Evolutionary conservation across 345 rosid genomes (phyloP).

Genomic region (Cardamine occulta): DNA sequence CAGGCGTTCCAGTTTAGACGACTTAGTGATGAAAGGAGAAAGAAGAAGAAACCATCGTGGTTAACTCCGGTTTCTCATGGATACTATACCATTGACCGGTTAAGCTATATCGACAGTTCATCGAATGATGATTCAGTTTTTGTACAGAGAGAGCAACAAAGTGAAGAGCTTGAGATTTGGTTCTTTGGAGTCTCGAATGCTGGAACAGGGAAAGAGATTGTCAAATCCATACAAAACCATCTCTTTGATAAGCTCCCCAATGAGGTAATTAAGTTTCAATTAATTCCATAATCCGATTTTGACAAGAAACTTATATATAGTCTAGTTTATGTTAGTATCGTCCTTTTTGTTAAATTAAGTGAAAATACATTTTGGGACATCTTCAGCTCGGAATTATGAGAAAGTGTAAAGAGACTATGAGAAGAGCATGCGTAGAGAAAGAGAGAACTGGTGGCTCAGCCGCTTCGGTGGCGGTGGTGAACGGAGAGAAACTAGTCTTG

Average conservation of each 20-base stretch:
- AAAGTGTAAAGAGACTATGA: constrained; percentile 59
- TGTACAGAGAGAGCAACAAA: constrained; percentile 69
- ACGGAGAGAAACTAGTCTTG: constrained; percentile 67
- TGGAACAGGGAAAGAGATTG: constrained; percentile 53
- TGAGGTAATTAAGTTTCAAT: constrained; percentile 45
- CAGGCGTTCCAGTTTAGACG: constrained; percentile 58
- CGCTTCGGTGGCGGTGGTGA: constrained; percentile 65
- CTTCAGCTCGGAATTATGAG: constrained; percentile 54
- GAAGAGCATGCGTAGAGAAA: constrained; percentile 52
- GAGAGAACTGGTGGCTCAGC: constrained; percentile 49
- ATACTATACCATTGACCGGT: constrained; percentile 54
- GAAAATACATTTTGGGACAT: no score
- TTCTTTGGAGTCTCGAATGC: constrained; percentile 63
- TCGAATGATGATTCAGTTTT: constrained; percentile 49
- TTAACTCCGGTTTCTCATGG: constrained; percentile 70
- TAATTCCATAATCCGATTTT: neutral
- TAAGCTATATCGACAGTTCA: constrained; percentile 25
- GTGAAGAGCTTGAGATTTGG: constrained; percentile 67
- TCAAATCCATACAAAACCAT: constrained; percentile 65
- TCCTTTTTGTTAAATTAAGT: neutral
- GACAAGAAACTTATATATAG: neutral
- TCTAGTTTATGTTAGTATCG: neutral
- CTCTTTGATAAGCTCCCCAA: constrained; percentile 51
- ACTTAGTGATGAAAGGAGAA: constrained; percentile 44
- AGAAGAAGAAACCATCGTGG: constrained; percentile 62